phyloP scores from a whole-genome alignment of 805 yeast species.

The Candida nitratophila region DNA sequence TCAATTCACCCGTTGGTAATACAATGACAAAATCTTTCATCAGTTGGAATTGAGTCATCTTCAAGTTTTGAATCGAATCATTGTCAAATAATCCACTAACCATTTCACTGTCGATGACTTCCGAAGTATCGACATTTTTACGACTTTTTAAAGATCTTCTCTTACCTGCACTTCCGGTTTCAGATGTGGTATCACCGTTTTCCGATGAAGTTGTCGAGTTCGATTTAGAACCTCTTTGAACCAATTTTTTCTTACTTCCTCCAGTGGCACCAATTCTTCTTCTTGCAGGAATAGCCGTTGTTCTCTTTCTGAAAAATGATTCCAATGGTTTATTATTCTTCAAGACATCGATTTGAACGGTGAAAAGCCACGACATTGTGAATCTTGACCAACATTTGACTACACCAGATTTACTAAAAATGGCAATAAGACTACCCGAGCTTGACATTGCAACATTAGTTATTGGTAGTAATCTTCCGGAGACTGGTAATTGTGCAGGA shows the following conservation, averaged over 20 bases:
- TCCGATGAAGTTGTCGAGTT: neutral
- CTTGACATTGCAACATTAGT: constrained; percentile 49
- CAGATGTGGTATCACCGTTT: neutral
- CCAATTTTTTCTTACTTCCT: neutral
- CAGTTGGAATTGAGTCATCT: neutral
- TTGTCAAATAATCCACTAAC: neutral
- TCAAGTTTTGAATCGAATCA: neutral
- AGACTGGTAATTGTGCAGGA: constrained; percentile 37
- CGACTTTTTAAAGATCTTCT: neutral
- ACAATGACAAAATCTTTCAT: constrained; percentile 47
- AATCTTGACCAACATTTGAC: constrained; percentile 57
- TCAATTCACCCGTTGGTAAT: constrained; percentile 41
- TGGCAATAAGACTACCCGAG: constrained; percentile 51
- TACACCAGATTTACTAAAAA: constrained; percentile 44
- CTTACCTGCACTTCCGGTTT: neutral
- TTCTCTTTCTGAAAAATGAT: constrained; percentile 52
- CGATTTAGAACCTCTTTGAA: neutral
- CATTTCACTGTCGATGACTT: neutral
- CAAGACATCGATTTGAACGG: constrained; percentile 33
- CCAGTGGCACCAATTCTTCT: constrained; percentile 10
- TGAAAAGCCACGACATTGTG: constrained; percentile 53
- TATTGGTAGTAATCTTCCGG: constrained; percentile 52
- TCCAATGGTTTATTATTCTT: constrained; percentile 38
- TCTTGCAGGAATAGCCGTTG: constrained; percentile 29
- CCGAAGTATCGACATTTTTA: neutral